phyloP scores from a whole-genome alignment of 768 basidiomycete species.

The Cystofilobasidium ferigula region DNA sequence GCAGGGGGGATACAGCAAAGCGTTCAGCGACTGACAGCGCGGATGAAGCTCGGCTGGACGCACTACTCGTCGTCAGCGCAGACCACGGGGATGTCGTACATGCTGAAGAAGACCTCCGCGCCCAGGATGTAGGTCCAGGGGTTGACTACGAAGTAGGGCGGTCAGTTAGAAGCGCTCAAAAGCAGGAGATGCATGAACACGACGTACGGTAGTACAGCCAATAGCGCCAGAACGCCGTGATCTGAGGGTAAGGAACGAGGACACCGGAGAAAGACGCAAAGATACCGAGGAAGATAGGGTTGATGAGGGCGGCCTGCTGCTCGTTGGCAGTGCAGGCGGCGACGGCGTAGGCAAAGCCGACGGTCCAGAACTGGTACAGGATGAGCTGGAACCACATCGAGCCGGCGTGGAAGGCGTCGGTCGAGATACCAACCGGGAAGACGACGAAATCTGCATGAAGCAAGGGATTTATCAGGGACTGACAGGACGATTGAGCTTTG shows the following conservation, averaged over 20 bases:
- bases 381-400: constrained; percentile 13
- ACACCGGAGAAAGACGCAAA: constrained; percentile 28
- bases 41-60: too few species aligned
- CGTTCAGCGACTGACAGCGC: too few species aligned
- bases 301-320: constrained; percentile 22
- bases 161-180: background rate
- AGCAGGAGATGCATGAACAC: background rate
- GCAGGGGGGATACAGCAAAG: too few species aligned
- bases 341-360: constrained; percentile 21
- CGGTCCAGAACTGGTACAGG: constrained; percentile 22
- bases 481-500: background rate
- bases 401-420: constrained; percentile 20
- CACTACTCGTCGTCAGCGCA: constrained; percentile 27
- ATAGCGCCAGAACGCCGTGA: constrained; percentile 27
- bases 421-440: constrained; percentile 24
- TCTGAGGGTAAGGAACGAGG: constrained; percentile 22
- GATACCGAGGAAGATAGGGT: constrained; percentile 24
- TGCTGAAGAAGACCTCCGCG: constrained; percentile 31
- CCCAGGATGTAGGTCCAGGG: constrained; percentile 37
- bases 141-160: constrained; percentile 29
- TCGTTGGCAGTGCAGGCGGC: constrained; percentile 13
- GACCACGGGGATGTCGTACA: constrained; percentile 35
- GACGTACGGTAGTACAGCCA: constrained; percentile 21
- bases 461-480: background rate
- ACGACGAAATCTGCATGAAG: constrained; percentile 21